These are phyloP conservation scores for Apium graveolens DNA, from an alignment of 129 eudicot genomes.

Conservation along the genomic window DNA sequence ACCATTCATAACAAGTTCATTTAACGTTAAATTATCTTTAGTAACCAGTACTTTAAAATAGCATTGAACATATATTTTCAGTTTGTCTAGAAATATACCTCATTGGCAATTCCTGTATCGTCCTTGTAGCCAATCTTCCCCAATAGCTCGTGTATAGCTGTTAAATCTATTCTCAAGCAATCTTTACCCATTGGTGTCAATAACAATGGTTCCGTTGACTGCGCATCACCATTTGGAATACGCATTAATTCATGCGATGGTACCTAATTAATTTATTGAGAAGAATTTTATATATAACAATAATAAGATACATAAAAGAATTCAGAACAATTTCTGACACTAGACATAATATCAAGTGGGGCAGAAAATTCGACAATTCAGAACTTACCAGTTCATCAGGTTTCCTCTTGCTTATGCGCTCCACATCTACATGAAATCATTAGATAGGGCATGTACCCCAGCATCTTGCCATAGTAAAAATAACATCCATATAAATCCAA, in stretches of 20 bases:
- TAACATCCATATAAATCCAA: neutral
- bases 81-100: constrained; percentile 40
- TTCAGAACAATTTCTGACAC: neutral
- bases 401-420: constrained; percentile 88
- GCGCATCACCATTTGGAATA: constrained; percentile 36
- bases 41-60: neutral
- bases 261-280: constrained; percentile 28
- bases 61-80: neutral
- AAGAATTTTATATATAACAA: too few relatives aligned
- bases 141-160: constrained; percentile 78
- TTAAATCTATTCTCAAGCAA: constrained; percentile 73
- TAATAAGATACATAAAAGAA: neutral
- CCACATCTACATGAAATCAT: constrained; percentile 95
- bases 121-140: constrained; percentile 81
- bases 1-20: neutral
- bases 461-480: constrained; percentile 56
- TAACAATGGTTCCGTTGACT: constrained; percentile 17
- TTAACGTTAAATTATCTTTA: neutral
- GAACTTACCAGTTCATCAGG: constrained; percentile 81
- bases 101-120: constrained; percentile 82
- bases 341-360: neutral
- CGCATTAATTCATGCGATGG: constrained; percentile 76
- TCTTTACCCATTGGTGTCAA: constrained; percentile 79
- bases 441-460: constrained; percentile 94
- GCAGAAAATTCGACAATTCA: neutral